phyloP scores from a whole-genome alignment of 805 yeast species.

The Candida wancherniae region DNA sequence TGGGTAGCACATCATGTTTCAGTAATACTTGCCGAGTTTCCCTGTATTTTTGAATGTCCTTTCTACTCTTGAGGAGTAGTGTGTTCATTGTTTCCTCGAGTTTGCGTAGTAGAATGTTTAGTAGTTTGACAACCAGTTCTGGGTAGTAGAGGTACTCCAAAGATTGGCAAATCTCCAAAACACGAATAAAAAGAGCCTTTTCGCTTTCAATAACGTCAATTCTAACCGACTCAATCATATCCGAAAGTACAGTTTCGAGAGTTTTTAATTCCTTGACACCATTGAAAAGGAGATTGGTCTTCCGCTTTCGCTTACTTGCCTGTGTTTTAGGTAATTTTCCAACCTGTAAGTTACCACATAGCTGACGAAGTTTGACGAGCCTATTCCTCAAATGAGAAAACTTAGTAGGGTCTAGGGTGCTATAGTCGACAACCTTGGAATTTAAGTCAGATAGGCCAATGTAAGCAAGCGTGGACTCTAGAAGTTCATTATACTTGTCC shows the following conservation, averaged over 20 bases:
- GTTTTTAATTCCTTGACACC: conserved; percentile 32
- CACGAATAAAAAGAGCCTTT: conserved; percentile 40
- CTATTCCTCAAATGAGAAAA: conserved; percentile 56
- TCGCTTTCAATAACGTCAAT: conserved; percentile 47
- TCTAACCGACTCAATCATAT: conserved; percentile 55
- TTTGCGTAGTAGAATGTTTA: conserved; percentile 32
- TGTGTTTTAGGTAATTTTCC: conserved; percentile 22
- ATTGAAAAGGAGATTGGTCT: conserved; percentile 8
- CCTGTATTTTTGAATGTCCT: conserved; percentile 1
- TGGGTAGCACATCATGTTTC: too few species aligned
- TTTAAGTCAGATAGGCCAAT: conserved; percentile 54
- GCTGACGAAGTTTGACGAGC: conserved; percentile 65
- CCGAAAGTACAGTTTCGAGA: conserved; percentile 62
- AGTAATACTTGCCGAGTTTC: too few species aligned
- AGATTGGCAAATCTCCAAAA: conserved; percentile 63
- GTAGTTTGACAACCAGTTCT: conserved; percentile 42
- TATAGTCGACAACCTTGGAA: conserved; percentile 43
- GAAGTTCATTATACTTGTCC: conserved; percentile 67
- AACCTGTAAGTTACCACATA: conserved; percentile 76
- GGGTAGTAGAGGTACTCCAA: conserved; percentile 56
- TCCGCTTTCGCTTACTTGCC: conserved; percentile 7
- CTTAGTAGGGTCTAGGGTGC: conserved; percentile 43
- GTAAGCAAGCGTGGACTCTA: conserved; percentile 52
- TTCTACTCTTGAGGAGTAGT: conserved; percentile 1
- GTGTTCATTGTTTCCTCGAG: conserved; percentile 3